These are phyloP conservation scores for Spongiforma sp. DNA, from an alignment of 1,284 basidiomycete species.

Conservation along the genomic window DNA sequence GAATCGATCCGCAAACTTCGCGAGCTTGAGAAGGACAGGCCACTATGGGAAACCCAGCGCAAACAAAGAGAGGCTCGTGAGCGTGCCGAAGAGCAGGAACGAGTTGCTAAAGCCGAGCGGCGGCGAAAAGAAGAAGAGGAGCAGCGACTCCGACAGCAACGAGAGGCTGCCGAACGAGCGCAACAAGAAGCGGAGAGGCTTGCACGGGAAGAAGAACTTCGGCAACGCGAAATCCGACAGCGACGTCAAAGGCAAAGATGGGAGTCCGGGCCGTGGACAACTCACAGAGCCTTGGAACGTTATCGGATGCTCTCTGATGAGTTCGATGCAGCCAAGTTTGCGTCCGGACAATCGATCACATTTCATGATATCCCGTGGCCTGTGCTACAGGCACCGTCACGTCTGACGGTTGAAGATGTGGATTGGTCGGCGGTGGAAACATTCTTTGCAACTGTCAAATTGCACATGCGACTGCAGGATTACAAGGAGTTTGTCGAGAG, in stretches of 20 bases:
- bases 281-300: conserved; percentile 64
- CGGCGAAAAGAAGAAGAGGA: conserved; percentile 44
- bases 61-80: conserved; percentile 51
- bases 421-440: conserved; percentile 70
- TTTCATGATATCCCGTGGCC: conserved; percentile 77
- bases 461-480: conserved; percentile 59
- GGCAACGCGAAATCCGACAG: conserved; percentile 46
- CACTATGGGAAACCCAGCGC: conserved; percentile 62
- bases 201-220: conserved; percentile 40
- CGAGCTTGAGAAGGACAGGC: conserved; percentile 68
- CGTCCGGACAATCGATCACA: conserved; percentile 51
- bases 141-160: conserved; percentile 37
- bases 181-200: conserved; percentile 36
- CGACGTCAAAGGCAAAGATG: conserved; percentile 52
- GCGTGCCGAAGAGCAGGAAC: conserved; percentile 49
- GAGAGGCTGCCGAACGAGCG: conserved; percentile 39
- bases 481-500: conserved; percentile 68
- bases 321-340: conserved; percentile 67
- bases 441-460: conserved; percentile 63
- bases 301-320: conserved; percentile 61
- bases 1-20: conserved; percentile 71
- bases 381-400: conserved; percentile 55
- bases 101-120: conserved; percentile 40
- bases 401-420: conserved; percentile 63
- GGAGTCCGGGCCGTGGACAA: conserved; percentile 62